phyloP scores from a whole-genome alignment of 1,284 basidiomycete species.

The Sporisorium exsertum region DNA sequence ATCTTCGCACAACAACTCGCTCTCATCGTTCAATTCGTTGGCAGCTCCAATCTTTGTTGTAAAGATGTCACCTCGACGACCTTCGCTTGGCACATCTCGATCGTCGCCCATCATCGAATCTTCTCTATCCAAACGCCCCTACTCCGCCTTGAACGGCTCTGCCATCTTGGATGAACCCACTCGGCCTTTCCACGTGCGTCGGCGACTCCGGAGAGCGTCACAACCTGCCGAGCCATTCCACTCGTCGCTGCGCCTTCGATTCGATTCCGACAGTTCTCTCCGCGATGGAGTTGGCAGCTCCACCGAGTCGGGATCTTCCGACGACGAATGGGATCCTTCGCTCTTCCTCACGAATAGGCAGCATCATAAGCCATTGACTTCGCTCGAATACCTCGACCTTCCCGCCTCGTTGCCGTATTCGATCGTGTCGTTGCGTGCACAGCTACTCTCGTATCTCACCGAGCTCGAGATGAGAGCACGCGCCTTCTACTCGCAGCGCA shows the following conservation, averaged over 20 bases:
- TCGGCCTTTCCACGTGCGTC: conserved; percentile 37
- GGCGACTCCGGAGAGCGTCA: conserved; percentile 33
- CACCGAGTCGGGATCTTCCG: conserved; percentile 45
- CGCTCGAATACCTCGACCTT: conserved; percentile 57
- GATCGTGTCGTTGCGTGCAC: conserved; percentile 50
- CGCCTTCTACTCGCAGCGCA: conserved; percentile 40
- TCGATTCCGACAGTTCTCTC: conserved; percentile 17
- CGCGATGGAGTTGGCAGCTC: conserved; percentile 33
- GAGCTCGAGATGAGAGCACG: conserved; percentile 52
- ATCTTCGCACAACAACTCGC: neutral
- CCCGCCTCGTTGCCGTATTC: conserved; percentile 54
- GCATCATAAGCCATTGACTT: conserved; percentile 26
- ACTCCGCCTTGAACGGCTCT: neutral
- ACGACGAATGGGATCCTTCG: conserved; percentile 37
- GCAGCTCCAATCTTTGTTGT: conserved; percentile 7
- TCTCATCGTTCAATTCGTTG: neutral
- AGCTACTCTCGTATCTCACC: conserved; percentile 50
- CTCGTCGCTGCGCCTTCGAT: conserved; percentile 18
- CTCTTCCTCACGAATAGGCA: conserved; percentile 8
- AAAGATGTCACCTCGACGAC: conserved; percentile 33
- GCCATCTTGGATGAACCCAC: conserved; percentile 29
- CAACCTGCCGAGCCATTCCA: conserved; percentile 25
- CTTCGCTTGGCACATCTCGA: conserved; percentile 33
- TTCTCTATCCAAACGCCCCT: conserved; percentile 3
- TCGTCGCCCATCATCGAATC: conserved; percentile 32